phyloP scores from a whole-genome alignment of 2,329 filamentous ascomycete species.

The Alternaria sp. region DNA sequence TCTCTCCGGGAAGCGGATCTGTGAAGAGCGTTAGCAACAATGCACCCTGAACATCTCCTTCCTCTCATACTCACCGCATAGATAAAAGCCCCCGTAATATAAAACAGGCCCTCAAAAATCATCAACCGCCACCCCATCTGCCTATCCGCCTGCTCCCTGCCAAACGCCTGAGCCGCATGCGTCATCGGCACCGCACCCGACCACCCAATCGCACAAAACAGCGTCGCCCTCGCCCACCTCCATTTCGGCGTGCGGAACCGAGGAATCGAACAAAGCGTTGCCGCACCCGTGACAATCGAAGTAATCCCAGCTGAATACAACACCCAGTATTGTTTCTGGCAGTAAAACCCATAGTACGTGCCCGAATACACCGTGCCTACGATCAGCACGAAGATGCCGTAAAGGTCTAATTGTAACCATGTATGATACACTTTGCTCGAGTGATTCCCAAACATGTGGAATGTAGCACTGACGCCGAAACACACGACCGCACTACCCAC shows the following conservation, averaged over 20 bases:
- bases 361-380: slow-evolving; percentile 11
- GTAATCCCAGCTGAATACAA: slow-evolving; percentile 5
- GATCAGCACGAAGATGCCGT: slow-evolving; percentile 10
- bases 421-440: slow-evolving; percentile 7
- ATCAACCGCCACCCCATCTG: slow-evolving; percentile 15
- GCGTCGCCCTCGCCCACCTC: slow-evolving; percentile 6
- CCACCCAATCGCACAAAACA: slow-evolving; percentile 12
- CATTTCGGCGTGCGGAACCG: slow-evolving; percentile 8
- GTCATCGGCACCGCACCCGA: slow-evolving; percentile 12
- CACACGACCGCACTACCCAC: neutral
- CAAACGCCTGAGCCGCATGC: slow-evolving; percentile 12
- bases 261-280: slow-evolving; percentile 5
- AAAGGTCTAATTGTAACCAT: slow-evolving; percentile 5
- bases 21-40: no score
- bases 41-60: no score
- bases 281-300: neutral
- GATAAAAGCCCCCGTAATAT: slow-evolving; percentile 7
- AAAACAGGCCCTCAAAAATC: slow-evolving; percentile 4
- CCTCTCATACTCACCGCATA: slow-evolving; percentile 1
- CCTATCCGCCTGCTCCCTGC: slow-evolving; percentile 7
- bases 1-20: slow-evolving; percentile 2
- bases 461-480: slow-evolving; percentile 9
- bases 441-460: slow-evolving; percentile 9
- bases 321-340: slow-evolving; percentile 5
- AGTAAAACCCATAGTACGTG: slow-evolving; percentile 11